Evolutionary conservation across 225 moss, liverwort and hornwort genomes (phyloP).

Genomic region (Pseudoscleropodium purum): DNA sequence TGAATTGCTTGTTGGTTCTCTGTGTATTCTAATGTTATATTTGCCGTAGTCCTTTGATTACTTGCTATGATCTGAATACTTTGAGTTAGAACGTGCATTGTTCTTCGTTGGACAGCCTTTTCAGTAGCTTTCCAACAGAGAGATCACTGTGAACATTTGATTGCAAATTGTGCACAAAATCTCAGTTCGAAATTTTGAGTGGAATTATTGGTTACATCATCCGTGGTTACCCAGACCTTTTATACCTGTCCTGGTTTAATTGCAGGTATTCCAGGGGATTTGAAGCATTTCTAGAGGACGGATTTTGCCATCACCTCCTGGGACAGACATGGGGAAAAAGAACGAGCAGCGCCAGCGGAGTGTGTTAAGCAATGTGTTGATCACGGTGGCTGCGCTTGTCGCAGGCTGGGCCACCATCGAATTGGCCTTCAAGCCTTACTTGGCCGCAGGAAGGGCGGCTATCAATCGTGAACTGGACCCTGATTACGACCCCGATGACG

Average conservation of each 20-base stretch:
- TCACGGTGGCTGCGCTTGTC: constrained; percentile 23
- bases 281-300: neutral
- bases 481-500: constrained; percentile 46
- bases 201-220: neutral
- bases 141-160: neutral
- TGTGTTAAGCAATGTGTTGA: constrained; percentile 14
- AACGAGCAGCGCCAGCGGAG: constrained; percentile 5
- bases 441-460: constrained; percentile 39
- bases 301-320: neutral
- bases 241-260: neutral
- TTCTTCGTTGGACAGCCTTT: neutral
- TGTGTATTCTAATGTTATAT: neutral
- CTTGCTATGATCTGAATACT: neutral
- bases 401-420: constrained; percentile 49
- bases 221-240: neutral
- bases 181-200: neutral
- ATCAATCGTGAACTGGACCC: constrained; percentile 35
- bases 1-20: neutral
- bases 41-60: neutral
- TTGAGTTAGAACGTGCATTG: neutral
- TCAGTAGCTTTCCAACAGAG: neutral
- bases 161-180: neutral
- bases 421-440: constrained; percentile 46
- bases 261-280: neutral
- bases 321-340: constrained; percentile 34